Evolutionary conservation across 2,329 filamentous ascomycete genomes (phyloP).

Genomic region (Trichoderma sp.): DNA sequence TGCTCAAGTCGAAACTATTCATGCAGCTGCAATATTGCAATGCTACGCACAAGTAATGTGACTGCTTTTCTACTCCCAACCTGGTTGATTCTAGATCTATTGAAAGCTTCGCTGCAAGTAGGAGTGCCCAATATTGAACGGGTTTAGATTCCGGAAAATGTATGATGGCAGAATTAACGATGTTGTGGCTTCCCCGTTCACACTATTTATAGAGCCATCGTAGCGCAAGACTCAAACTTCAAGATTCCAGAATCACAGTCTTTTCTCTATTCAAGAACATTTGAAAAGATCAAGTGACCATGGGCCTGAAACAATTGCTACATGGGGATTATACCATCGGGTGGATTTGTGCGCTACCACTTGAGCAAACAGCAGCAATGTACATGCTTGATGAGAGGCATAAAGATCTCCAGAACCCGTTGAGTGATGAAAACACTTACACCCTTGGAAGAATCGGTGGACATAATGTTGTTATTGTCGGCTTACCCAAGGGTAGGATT

Average conservation of each 20-base stretch:
- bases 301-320: background rate
- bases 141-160: background rate
- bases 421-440: constrained; percentile 31
- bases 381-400: constrained; percentile 30
- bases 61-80: background rate
- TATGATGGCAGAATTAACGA: background rate
- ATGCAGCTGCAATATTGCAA: background rate
- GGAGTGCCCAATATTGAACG: background rate
- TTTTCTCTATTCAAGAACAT: background rate
- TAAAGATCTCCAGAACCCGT: background rate
- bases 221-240: background rate
- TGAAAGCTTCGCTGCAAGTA: background rate
- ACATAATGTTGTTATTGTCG: constrained; percentile 38
- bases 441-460: constrained; percentile 32
- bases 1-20: background rate
- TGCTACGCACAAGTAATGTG: background rate
- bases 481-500: constrained; percentile 36
- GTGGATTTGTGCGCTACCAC: constrained; percentile 32
- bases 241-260: background rate
- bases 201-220: background rate
- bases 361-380: constrained; percentile 30
- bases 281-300: background rate
- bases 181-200: background rate
- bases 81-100: background rate
- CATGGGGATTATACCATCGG: constrained; percentile 32